Conservation (phyloP, 306 rosid genomes). For the Quercus alba region DNA sequence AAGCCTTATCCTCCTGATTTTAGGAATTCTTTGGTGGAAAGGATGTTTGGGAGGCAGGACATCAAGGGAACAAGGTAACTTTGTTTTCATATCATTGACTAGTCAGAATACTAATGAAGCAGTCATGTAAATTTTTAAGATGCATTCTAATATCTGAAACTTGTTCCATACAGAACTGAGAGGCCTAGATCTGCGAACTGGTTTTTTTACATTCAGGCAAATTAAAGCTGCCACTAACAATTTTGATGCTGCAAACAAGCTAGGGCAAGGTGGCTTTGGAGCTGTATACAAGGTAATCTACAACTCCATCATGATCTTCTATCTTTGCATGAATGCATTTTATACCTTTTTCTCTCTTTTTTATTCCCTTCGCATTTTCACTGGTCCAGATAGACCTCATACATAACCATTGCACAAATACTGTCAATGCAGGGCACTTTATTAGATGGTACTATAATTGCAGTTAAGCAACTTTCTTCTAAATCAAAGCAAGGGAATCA, state of each 20-base stretch:
- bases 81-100: not conserved
- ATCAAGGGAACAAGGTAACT: slow-evolving; percentile 25
- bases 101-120: not conserved
- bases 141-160: not conserved
- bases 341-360: not conserved
- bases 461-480: slow-evolving; percentile 28
- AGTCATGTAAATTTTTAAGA: not conserved
- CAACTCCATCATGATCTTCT: not conserved
- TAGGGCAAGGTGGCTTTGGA: slow-evolving; percentile 87
- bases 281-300: slow-evolving; percentile 60
- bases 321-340: not conserved
- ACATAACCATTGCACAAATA: not conserved
- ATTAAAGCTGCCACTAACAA: slow-evolving; percentile 54
- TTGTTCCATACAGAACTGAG: not conserved
- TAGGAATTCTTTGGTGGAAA: slow-evolving; percentile 20
- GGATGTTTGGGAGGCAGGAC: not conserved
- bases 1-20: not conserved
- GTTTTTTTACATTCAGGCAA: slow-evolving; percentile 17
- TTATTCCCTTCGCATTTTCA: not conserved
- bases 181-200: slow-evolving; percentile 24
- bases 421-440: slow-evolving; percentile 9
- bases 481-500: slow-evolving; percentile 29
- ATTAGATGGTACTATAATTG: slow-evolving; percentile 22
- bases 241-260: slow-evolving; percentile 47
- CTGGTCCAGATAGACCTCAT: not conserved